Evolutionary conservation across 805 yeast species (phyloP).

Genomic region (Cyberlindnera subsufficiens): DNA sequence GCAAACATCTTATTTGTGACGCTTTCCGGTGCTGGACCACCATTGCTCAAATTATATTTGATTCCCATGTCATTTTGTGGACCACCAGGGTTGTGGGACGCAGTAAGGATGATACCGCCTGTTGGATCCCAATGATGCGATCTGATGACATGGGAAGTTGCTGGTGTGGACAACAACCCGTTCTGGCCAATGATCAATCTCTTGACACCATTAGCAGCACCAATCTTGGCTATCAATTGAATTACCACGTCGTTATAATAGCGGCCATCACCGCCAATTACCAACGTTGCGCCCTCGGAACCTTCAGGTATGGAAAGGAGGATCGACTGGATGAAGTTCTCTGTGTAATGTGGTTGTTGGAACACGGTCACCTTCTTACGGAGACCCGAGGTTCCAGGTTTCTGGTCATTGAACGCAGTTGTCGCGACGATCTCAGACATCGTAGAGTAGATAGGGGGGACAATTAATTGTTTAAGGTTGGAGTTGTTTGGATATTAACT

Average conservation of each 20-base stretch:
- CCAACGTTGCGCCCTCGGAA: slow-evolving; percentile 61
- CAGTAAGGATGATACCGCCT: slow-evolving; percentile 95
- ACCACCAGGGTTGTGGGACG: slow-evolving; percentile 98
- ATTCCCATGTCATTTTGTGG: slow-evolving; percentile 89
- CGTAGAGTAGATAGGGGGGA: slow-evolving; percentile 1
- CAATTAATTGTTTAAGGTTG: too few species aligned
- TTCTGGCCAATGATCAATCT: slow-evolving; percentile 82
- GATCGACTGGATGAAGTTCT: slow-evolving; percentile 88
- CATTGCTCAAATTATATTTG: slow-evolving; percentile 90
- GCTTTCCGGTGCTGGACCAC: slow-evolving; percentile 97
- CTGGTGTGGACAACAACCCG: slow-evolving; percentile 92
- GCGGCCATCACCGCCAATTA: slow-evolving; percentile 96
- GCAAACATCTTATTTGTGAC: slow-evolving; percentile 87
- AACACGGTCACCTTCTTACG: slow-evolving; percentile 87
- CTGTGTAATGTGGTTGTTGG: slow-evolving; percentile 74
- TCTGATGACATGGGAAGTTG: slow-evolving; percentile 91
- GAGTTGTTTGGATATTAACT: too few species aligned
- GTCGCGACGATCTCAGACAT: slow-evolving; percentile 40
- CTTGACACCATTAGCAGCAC: slow-evolving; percentile 87
- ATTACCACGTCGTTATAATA: slow-evolving; percentile 80
- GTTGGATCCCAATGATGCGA: slow-evolving; percentile 50
- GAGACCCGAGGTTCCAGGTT: slow-evolving; percentile 97
- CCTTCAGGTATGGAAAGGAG: slow-evolving; percentile 91
- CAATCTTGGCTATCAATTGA: slow-evolving; percentile 73
- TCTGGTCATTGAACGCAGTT: slow-evolving; percentile 80